A percentile compares a stretch with the other conserved stretches of the same genome.
Evolutionary conservation across 2,329 filamentous ascomycete species (phyloP).

Genomic region (Aspergillus piperis): DNA sequence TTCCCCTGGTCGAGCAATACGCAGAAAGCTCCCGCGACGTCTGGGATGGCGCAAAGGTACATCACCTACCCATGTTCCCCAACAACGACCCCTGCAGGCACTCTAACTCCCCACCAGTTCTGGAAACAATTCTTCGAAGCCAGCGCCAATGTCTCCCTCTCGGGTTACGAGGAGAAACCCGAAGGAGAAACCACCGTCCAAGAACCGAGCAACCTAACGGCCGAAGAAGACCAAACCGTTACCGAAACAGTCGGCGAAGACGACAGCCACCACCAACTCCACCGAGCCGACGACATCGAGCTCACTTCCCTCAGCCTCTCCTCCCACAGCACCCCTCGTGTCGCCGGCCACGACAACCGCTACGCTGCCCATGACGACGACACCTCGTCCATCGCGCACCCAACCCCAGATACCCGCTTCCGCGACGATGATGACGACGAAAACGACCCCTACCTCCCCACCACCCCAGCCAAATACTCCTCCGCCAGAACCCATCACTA

Average conservation of each 20-base stretch:
- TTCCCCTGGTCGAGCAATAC: slow-evolving; percentile 93
- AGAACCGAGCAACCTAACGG: slow-evolving; percentile 55
- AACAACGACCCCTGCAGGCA: background rate
- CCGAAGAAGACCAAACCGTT: slow-evolving; percentile 52
- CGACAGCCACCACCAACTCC: slow-evolving; percentile 29
- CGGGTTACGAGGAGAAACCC: slow-evolving; percentile 83
- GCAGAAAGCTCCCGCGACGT: slow-evolving; percentile 89
- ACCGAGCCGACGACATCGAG: slow-evolving; percentile 48
- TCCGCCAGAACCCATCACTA: slow-evolving; percentile 25
- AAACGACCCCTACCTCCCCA: slow-evolving; percentile 39
- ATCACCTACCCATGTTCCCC: slow-evolving; percentile 13
- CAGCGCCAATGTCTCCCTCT: slow-evolving; percentile 93
- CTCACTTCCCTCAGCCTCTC: slow-evolving; percentile 46
- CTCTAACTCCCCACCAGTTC: slow-evolving; percentile 60
- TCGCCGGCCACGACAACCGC: slow-evolving; percentile 18
- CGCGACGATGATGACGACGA: slow-evolving; percentile 16
- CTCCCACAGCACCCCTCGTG: slow-evolving; percentile 51
- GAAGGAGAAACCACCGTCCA: slow-evolving; percentile 57
- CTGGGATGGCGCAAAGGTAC: slow-evolving; percentile 93
- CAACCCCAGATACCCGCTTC: slow-evolving; percentile 70
- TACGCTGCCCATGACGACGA: slow-evolving; percentile 36
- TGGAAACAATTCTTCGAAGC: slow-evolving; percentile 99
- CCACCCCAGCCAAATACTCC: slow-evolving; percentile 37
- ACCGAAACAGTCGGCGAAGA: slow-evolving; percentile 41
- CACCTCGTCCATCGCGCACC: slow-evolving; percentile 55